These are phyloP conservation scores for Eucalyptus decipiens DNA, from an alignment of 345 rosid species.

Conservation along the genomic window DNA sequence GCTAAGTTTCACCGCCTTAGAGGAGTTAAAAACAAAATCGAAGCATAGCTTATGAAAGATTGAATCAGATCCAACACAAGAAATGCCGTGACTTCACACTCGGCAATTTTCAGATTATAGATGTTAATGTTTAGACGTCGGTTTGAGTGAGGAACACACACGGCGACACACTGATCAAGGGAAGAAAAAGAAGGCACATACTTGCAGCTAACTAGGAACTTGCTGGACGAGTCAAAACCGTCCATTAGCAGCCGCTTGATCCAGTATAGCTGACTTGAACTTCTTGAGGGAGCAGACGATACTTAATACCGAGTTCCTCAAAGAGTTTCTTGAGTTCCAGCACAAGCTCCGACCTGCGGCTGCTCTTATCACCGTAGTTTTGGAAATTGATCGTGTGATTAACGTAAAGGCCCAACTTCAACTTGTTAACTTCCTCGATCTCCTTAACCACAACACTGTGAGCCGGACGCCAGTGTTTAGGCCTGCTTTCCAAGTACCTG, in stretches of 20 bases:
- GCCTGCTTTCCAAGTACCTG: slow-evolving; percentile 67
- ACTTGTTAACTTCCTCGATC: slow-evolving; percentile 63
- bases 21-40: not conserved
- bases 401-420: slow-evolving; percentile 47
- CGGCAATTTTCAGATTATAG: not conserved
- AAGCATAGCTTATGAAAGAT: not conserved
- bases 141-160: not conserved
- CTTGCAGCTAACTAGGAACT: not conserved
- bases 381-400: slow-evolving; percentile 70
- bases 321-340: slow-evolving; percentile 45
- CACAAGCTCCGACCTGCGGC: slow-evolving; percentile 45
- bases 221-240: not conserved
- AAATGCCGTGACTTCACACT: not conserved
- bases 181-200: not conserved
- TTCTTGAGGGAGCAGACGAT: slow-evolving; percentile 55
- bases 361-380: slow-evolving; percentile 34
- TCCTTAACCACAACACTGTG: slow-evolving; percentile 47
- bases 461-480: slow-evolving; percentile 44
- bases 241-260: not conserved
- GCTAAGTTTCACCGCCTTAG: not conserved
- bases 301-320: slow-evolving; percentile 44
- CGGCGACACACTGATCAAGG: not conserved
- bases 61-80: not conserved
- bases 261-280: slow-evolving; percentile 24
- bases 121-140: not conserved